Conservation (phyloP, 2,329 filamentous ascomycete genomes). For the Elsinoe necatrix region DNA sequence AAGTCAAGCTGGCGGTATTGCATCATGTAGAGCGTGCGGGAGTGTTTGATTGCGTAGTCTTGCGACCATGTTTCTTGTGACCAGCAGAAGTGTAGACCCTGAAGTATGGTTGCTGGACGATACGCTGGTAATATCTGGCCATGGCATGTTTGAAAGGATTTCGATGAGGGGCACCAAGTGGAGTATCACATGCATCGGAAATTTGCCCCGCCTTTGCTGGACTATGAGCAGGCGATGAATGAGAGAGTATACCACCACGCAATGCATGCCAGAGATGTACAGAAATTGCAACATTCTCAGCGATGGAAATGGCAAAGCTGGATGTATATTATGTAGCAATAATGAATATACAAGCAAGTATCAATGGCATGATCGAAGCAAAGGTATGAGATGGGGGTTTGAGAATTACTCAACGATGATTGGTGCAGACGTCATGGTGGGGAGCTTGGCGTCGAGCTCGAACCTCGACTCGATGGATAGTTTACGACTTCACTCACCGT, state of each 20-base stretch:
- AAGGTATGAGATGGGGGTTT: background rate
- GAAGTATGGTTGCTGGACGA: too few species aligned
- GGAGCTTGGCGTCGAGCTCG: conserved; percentile 14
- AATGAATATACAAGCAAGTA: background rate
- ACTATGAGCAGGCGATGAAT: background rate
- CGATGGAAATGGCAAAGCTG: background rate
- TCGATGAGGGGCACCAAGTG: background rate
- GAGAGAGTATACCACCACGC: background rate
- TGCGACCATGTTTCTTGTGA: too few species aligned
- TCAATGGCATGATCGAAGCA: background rate
- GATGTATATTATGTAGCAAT: background rate
- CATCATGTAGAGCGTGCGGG: too few species aligned
- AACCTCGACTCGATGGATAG: conserved; percentile 9
- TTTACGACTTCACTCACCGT: conserved; percentile 2
- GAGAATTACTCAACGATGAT: background rate
- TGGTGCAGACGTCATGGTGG: conserved; percentile 12
- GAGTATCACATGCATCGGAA: conserved; percentile 4
- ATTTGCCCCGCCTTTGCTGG: conserved; percentile 6
- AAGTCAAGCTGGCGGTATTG: too few species aligned
- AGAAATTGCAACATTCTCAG: background rate
- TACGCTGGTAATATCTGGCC: background rate
- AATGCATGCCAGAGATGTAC: background rate
- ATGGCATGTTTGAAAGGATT: background rate
- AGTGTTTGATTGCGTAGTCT: too few species aligned
- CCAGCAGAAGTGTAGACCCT: too few species aligned